Evolutionary conservation across 1,139 yeast species (phyloP), one percentile per base, ranked within the genome.

Genomic region (Yamadazyma conglobata): DNA sequence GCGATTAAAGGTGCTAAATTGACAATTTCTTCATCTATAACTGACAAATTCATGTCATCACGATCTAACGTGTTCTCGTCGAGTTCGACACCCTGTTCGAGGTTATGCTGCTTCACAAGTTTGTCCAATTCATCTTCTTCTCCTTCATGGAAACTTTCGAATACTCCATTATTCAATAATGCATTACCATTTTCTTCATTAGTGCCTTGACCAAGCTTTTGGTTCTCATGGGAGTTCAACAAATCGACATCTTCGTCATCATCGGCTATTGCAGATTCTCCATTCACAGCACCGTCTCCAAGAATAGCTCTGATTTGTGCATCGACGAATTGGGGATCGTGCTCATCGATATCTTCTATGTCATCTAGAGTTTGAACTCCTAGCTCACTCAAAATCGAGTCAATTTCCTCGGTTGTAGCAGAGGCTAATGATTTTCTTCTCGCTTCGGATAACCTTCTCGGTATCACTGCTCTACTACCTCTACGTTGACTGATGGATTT

Each of bases 11-110:
- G 70, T 10, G 62, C 64, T 31, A 67, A 48, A 20, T 60, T 49
- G 9, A 66, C 67, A 18, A 68, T 60, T 35, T 68, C 73, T 36
- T 57, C 64, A 36, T 66, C 70, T 25, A 68, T 53, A 6, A 50
- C 52, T 6, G 57, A 43, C 23, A 64, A 43, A 27, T 54, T 61
- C 44, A 56, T 44, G 13, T 38, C 47, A 5, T 33, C 47, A 19
- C 47, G 43, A 11, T 46, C 46, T 21, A 50, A 28, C 7, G 32
- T 42, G 13, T 46, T 44, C 20, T 58, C 61, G 22, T 58, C 60
- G 17, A 58, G 32, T 2, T 37, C 43, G 2, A 56, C 63, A 2
- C 64, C 65, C 35, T 60, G 64, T 24, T 55, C 54, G 18, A 58
- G 37, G 30, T 60, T 60, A 37, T 61, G 64, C 32, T 58, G 61